Base-by-base conservation (phyloP, 768 basidiomycete genomes). In the Russula compacta region DNA sequence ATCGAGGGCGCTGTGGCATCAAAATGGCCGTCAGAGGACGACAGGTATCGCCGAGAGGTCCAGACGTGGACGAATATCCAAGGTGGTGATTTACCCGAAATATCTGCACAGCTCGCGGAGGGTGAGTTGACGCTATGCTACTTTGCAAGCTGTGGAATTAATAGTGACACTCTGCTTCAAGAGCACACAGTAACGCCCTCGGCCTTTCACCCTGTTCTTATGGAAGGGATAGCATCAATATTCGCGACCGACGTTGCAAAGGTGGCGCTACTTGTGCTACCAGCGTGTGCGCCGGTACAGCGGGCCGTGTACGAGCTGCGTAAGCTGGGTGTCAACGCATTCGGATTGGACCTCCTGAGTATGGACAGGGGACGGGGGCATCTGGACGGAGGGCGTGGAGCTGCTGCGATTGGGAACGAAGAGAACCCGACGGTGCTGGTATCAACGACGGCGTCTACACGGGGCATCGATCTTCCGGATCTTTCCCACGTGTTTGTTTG, bases 401-500 rank as follows among this genome's bases (percentile, higher is more conserved):
- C 61, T 33, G 66, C 48, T n/a, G n/a, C n/a, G n/a, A n/a, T n/a
- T n/a, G n/a, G n/a, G 46, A 63, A 70, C 36, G 71, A 77, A 40
- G 81, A 79, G 67, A 79, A 80, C 67, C 85, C 88, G 24, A 80
- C 72, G 24, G 69, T 91, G 67, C 75, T 92, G 36, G 85, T 92
- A 43, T 78, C 80, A 14, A 89, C 88, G 0, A 73, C 81, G 24
- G 85, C 87, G 17, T 84, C 84, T 19, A 82, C 81, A 39, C 83
- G 89, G 51, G 89, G 89, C 32, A 72, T 92, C 52, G 88, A 92
- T 73, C 71, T 91, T 54, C 84, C 83, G 10, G 78, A 78, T 62
- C 74, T 91, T 66, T 81, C 81, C 50, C 89, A 90, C 69, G 88
- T 91, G 19, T 89, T 92, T 70, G 74, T 89, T 53, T 72, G 86